Evolutionary conservation across 352 stramenopile species (phyloP).

Genomic region (Phytopythium cucurbitacearum): DNA sequence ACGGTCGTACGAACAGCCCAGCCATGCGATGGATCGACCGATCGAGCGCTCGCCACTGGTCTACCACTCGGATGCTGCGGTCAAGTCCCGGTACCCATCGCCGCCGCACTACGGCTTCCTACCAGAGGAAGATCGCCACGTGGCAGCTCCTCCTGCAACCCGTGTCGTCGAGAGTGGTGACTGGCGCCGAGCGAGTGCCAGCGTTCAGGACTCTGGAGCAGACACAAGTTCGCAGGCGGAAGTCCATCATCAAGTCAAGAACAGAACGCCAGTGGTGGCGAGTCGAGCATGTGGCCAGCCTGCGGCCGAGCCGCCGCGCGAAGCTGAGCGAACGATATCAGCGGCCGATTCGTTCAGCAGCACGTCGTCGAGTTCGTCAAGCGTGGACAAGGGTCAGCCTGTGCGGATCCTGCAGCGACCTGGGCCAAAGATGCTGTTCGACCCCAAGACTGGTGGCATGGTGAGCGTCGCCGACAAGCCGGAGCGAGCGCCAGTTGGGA

Average conservation of each 20-base stretch:
- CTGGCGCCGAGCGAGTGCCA: conserved; percentile 3
- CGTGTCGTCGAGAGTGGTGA: conserved; percentile 1
- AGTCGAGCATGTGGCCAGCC: conserved; percentile 1
- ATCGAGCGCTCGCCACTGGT: no score
- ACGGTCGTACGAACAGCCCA: no score
- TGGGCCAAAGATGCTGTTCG: conserved; percentile 64
- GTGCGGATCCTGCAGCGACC: conserved; percentile 55
- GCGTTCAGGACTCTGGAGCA: no score
- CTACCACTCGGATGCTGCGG: not conserved
- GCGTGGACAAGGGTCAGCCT: conserved; percentile 16
- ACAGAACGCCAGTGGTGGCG: not conserved
- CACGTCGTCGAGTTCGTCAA: conserved; percentile 13
- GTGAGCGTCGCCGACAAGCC: conserved; percentile 30
- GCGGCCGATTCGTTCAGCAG: not conserved
- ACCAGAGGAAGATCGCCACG: conserved; percentile 1
- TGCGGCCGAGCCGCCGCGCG: not conserved
- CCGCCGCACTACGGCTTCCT: conserved; percentile 5
- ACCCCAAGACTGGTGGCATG: conserved; percentile 61
- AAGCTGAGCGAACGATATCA: not conserved
- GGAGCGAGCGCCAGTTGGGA: no score
- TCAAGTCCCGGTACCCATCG: not conserved
- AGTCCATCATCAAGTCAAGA: no score
- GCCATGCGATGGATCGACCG: no score
- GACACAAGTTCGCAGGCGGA: no score
- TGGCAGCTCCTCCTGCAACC: not conserved